A percentile compares a stretch with the other conserved stretches of the same genome.
Conservation (phyloP, 225 moss, liverwort and hornwort genomes). For the Neckera pumila region DNA sequence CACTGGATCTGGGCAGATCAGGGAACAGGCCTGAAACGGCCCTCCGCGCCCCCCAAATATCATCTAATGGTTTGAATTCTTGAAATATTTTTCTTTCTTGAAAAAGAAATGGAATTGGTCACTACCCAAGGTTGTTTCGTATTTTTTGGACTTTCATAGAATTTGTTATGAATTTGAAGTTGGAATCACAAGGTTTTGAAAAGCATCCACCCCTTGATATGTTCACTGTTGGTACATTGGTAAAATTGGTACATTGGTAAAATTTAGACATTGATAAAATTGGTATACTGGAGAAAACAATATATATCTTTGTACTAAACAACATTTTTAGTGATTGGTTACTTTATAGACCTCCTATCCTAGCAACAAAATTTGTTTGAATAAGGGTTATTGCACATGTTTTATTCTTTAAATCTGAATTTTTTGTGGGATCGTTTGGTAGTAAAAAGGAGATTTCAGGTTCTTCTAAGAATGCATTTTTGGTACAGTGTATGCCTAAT, state of each 20-base stretch:
- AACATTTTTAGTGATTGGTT: accelerated
- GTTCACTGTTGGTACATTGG: not conserved
- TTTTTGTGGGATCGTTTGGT: not conserved
- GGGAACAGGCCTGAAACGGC: no score
- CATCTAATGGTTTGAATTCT: not conserved
- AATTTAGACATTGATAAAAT: not conserved
- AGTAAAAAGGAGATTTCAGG: not conserved
- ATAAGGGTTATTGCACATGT: accelerated
- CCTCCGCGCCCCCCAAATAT: no score
- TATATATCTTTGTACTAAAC: not conserved
- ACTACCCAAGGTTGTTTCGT: accelerated
- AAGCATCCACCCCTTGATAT: not conserved
- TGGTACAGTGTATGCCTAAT: accelerated
- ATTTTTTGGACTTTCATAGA: accelerated
- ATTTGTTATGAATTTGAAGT: not conserved
- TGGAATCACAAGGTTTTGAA: not conserved
- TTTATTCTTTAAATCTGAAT: no score
- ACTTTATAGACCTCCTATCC: not conserved
- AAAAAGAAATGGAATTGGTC: no score
- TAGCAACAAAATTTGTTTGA: accelerated
- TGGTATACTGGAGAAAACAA: no score
- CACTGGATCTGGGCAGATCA: no score
- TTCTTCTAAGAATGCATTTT: no score
- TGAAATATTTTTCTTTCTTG: not conserved
- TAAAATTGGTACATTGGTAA: not conserved